A percentile compares a stretch with the other conserved stretches of the same genome.
Conservation (phyloP, 2,329 filamentous ascomycete species). For the Purpureocillium takamizusanense region DNA sequence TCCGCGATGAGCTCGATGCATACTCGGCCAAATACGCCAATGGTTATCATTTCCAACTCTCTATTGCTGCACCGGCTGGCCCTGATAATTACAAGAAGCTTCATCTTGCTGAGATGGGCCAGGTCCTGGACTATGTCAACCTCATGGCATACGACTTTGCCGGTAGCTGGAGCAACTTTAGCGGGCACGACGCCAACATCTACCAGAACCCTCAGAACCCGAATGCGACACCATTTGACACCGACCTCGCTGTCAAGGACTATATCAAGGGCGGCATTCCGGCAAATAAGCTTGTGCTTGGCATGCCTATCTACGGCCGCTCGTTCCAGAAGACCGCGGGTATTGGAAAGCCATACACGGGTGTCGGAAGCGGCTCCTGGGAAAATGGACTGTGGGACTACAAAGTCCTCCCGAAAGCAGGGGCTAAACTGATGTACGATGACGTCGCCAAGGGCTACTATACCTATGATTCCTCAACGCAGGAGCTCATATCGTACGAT, state of each 20-base stretch:
- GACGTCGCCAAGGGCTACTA: slow-evolving; percentile 52
- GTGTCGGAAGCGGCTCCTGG: slow-evolving; percentile 59
- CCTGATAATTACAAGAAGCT: slow-evolving; percentile 37
- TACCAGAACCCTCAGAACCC: slow-evolving; percentile 45
- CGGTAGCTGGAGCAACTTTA: slow-evolving; percentile 53
- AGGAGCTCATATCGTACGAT: slow-evolving; percentile 64
- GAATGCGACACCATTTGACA: slow-evolving; percentile 57
- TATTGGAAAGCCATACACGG: slow-evolving; percentile 27
- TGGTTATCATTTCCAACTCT: slow-evolving; percentile 39
- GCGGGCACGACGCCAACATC: slow-evolving; percentile 65
- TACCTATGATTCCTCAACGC: slow-evolving; percentile 52
- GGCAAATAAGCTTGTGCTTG: slow-evolving; percentile 59
- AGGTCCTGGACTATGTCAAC: slow-evolving; percentile 44
- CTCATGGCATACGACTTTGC: slow-evolving; percentile 70
- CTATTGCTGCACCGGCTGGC: slow-evolving; percentile 40
- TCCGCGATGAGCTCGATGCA: slow-evolving; percentile 34
- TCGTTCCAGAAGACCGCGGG: slow-evolving; percentile 41
- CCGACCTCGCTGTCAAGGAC: slow-evolving; percentile 50
- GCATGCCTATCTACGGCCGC: slow-evolving; percentile 73
- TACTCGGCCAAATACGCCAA: slow-evolving; percentile 31
- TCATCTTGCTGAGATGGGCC: slow-evolving; percentile 34
- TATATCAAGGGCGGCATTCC: slow-evolving; percentile 56
- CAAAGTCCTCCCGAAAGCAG: slow-evolving; percentile 60
- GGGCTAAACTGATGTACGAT: slow-evolving; percentile 50
- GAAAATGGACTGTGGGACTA: slow-evolving; percentile 73